Evolutionary conservation across 108 stramenopile genomes (phyloP).

Genomic region (Hondaea fermentalgiana): DNA sequence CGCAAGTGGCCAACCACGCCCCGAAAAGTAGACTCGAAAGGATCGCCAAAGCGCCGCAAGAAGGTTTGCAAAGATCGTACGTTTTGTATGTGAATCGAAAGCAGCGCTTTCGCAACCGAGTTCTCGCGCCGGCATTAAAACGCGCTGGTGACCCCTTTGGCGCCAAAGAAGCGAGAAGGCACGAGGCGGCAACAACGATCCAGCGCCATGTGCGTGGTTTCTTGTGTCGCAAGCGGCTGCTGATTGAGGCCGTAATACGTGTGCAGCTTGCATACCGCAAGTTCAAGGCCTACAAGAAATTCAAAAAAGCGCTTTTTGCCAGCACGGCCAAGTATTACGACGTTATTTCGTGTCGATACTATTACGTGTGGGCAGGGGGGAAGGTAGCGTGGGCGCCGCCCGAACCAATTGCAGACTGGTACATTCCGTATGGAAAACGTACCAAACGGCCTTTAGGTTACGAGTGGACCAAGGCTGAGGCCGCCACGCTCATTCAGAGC

Average conservation of each 20-base stretch:
- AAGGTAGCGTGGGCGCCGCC: not conserved
- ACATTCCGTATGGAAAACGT: not conserved
- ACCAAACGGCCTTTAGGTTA: not conserved
- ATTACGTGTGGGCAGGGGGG: not conserved
- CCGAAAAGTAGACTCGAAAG: no score
- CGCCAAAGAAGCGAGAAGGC: no score
- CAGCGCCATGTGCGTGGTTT: not conserved
- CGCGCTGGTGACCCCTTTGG: not conserved
- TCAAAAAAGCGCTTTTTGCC: not conserved
- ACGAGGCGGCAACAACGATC: not conserved
- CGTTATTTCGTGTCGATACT: not conserved
- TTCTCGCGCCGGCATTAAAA: not conserved
- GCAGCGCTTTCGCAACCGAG: not conserved
- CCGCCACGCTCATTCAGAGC: not conserved
- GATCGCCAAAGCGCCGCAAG: not conserved
- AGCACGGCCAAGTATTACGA: slow-evolving; percentile 7
- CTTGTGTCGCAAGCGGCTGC: not conserved
- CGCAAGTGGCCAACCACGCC: not conserved
- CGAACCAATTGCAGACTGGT: not conserved
- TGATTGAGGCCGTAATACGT: not conserved
- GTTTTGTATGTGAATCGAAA: not conserved
- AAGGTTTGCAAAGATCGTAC: not conserved
- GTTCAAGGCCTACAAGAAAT: not conserved
- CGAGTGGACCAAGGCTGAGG: not conserved
- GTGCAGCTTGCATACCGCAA: not conserved